Evolutionary conservation across 2,329 filamentous ascomycete genomes (phyloP), one percentile per base, ranked within the genome.

Genomic region (Fusarium concolor): DNA sequence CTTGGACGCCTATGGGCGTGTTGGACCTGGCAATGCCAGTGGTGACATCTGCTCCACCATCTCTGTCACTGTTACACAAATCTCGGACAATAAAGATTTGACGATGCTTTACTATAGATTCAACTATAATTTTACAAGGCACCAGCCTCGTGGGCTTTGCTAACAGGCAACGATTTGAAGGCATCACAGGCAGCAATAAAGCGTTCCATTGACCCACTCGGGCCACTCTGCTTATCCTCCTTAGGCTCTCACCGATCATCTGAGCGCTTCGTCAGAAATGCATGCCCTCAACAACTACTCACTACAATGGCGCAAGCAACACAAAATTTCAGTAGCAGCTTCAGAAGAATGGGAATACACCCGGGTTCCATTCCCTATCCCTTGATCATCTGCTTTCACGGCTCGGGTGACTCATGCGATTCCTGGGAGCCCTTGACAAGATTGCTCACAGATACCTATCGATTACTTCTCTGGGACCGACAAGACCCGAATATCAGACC

Each of bases 381-480:
- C n/a, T 37, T 60, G 35, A 38, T 72, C 15, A 56, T 72, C 8
- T 72, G 57, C 15, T 72, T 72, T 28, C 70, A 72, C 5, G 69
- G 70, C 17, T 72, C 70, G 6, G 69, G 64, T 5, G 63, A 59
- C 37, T 72, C 69, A 2, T 72, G 70, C 6, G 17, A 53, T 2
- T 71, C 69, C 1, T 72, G 70, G 70, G 28, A 26, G 4, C 37
- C 53, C 7, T 15, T 72, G 15, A 49, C 57, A 29, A 35, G 52
- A 5, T 28, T 55, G 4, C 63, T 72, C 6, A 9, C 28, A 15
- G 35, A 35, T 4, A 28, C 38, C 6, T 63, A 67, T 29, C 52
- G 44, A 14, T 11, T 71, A 3, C 46, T 72, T 3, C 56, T 70
- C 14, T 71, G 64, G 59, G 64, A 72, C 14, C 53, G 70, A 1